Percentiles rank a stretch among this genome's conserved stretches.
Evolutionary conservation across 2,329 filamentous ascomycete species (phyloP).

Genomic region (Fusarium miscanthi): DNA sequence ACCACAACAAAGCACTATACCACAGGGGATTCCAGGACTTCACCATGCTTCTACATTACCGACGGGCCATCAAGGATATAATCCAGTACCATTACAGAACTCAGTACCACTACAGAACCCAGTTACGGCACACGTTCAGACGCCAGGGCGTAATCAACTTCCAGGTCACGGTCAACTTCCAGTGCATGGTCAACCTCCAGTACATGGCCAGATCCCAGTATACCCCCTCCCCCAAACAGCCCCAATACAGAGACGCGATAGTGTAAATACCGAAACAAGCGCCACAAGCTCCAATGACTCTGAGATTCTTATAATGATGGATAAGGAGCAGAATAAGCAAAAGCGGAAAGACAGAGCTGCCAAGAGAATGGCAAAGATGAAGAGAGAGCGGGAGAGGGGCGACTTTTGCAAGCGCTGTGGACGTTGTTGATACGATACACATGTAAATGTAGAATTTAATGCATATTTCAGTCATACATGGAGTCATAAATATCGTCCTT

Average conservation of each 20-base stretch:
- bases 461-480: too few relatives aligned
- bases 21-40: neutral
- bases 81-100: neutral
- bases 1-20: neutral
- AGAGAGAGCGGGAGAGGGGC: neutral
- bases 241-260: neutral
- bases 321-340: neutral
- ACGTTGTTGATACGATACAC: neutral
- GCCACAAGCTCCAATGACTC: neutral
- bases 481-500: too few relatives aligned
- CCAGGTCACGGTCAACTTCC: fast-evolving
- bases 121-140: neutral
- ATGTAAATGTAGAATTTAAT: too few relatives aligned
- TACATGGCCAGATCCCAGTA: neutral
- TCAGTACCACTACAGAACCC: neutral
- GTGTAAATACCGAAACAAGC: neutral
- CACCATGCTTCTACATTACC: neutral
- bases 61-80: neutral
- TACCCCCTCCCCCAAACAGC: neutral
- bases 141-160: neutral
- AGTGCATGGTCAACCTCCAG: neutral
- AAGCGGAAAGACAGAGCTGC: neutral
- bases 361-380: neutral
- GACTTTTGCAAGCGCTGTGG: neutral
- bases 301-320: neutral